Percentiles rank a stretch among this genome's conserved stretches.
Evolutionary conservation across 2,329 filamentous ascomycete species (phyloP).

Genomic region (Neobulgaria alba): DNA sequence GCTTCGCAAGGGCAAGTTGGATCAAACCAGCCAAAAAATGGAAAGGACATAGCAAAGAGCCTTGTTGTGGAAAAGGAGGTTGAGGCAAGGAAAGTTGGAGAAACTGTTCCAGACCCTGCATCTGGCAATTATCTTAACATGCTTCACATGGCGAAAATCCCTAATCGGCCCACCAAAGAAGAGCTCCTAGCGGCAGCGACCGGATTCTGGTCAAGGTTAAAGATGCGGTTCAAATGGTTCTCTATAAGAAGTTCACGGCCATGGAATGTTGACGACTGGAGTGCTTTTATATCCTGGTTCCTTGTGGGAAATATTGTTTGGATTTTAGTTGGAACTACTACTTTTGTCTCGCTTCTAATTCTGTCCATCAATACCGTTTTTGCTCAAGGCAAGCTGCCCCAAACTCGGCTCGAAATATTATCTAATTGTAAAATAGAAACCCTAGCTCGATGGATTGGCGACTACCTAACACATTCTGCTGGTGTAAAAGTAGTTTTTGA

Average conservation of each 20-base stretch:
- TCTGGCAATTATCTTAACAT: conserved; percentile 47
- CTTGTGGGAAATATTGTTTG: conserved; percentile 87
- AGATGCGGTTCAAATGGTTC: conserved; percentile 94
- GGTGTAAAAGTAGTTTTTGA: conserved; percentile 94
- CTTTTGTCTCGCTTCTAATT: conserved; percentile 88
- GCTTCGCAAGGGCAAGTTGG: conserved; percentile 19
- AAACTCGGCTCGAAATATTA: conserved; percentile 15
- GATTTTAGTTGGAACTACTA: conserved; percentile 94
- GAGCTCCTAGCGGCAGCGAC: conserved; percentile 86
- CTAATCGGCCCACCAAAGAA: conserved; percentile 87
- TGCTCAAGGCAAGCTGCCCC: conserved; percentile 61
- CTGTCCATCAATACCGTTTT: conserved; percentile 92
- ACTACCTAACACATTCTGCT: conserved; percentile 89
- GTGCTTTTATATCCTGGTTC: conserved; percentile 92
- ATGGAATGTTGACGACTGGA: conserved; percentile 94
- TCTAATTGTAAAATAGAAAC: conserved; percentile 53
- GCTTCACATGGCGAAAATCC: conserved; percentile 54
- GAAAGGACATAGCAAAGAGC: conserved; percentile 11
- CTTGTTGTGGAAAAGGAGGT: conserved; percentile 10
- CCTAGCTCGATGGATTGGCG: conserved; percentile 84
- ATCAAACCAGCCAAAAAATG: conserved; percentile 16
- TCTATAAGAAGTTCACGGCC: conserved; percentile 89
- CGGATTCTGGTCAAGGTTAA: conserved; percentile 84
- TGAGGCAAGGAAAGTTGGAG: conserved; percentile 12
- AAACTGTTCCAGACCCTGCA: conserved; percentile 18